Conservation (phyloP, 805 yeast species). For the Komagataella mondaviorum region DNA sequence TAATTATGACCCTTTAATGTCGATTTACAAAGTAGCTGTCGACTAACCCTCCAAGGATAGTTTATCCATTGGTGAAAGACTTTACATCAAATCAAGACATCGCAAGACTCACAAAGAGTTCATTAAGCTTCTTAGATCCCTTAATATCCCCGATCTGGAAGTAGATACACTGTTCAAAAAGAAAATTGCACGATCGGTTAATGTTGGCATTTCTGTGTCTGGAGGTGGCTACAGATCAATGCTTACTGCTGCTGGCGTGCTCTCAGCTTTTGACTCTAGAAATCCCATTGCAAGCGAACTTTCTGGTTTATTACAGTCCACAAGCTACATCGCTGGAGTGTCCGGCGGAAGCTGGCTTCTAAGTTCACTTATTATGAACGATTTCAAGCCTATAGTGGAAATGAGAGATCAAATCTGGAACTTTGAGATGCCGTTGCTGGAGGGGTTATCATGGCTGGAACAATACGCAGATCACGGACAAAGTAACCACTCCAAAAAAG, state of each 20-base stretch:
- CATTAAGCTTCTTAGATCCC: not conserved
- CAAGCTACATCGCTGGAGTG: slow-evolving; percentile 47
- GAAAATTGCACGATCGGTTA: not conserved
- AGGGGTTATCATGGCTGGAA: slow-evolving; percentile 45
- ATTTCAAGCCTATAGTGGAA: slow-evolving; percentile 20
- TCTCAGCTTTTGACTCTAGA: slow-evolving; percentile 36
- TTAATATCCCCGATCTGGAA: not conserved
- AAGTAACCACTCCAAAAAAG: slow-evolving; percentile 4
- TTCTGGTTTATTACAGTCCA: slow-evolving; percentile 39
- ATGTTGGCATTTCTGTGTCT: slow-evolving; percentile 20
- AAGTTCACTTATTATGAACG: slow-evolving; percentile 28
- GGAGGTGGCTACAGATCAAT: slow-evolving; percentile 50
- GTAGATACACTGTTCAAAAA: not conserved
- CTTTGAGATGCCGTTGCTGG: slow-evolving; percentile 31
- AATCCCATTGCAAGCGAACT: slow-evolving; percentile 24
- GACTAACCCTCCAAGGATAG: not conserved
- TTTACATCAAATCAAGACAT: not conserved
- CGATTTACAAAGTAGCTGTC: not conserved
- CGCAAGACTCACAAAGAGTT: not conserved
- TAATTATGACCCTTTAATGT: not conserved
- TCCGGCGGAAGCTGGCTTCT: slow-evolving; percentile 70
- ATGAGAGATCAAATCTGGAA: slow-evolving; percentile 22
- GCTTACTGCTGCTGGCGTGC: slow-evolving; percentile 42
- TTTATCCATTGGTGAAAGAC: not conserved
- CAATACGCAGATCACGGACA: not conserved